Evolutionary conservation across 2,329 filamentous ascomycete genomes (phyloP).

Genomic region (Aspergillus jensenii): DNA sequence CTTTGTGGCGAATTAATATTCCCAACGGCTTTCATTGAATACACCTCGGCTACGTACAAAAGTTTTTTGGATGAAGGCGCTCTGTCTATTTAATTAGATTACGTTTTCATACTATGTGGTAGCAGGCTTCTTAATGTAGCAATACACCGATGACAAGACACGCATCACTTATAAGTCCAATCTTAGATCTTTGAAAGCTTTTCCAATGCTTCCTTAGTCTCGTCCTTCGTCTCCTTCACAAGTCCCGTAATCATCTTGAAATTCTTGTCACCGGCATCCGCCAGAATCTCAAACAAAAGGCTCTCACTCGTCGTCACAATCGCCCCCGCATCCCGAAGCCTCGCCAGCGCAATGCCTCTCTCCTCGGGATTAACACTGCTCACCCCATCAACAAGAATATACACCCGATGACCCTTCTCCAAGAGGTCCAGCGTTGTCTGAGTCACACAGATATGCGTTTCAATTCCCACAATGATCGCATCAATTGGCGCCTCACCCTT

Average conservation of each 20-base stretch:
- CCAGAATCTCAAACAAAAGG: slow-evolving; percentile 84
- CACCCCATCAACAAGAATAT: slow-evolving; percentile 85
- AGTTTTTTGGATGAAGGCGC: slow-evolving; percentile 7
- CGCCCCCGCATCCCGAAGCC: slow-evolving; percentile 74
- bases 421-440: slow-evolving; percentile 87
- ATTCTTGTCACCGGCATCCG: slow-evolving; percentile 68
- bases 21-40: slow-evolving; percentile 4
- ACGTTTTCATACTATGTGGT: slow-evolving; percentile 9
- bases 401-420: slow-evolving; percentile 73
- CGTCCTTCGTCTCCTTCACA: slow-evolving; percentile 73
- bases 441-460: slow-evolving; percentile 90
- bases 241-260: slow-evolving; percentile 73
- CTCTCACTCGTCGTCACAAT: slow-evolving; percentile 85
- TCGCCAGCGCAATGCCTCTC: slow-evolving; percentile 72
- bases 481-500: slow-evolving; percentile 47
- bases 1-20: background rate
- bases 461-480: slow-evolving; percentile 84
- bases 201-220: slow-evolving; percentile 68
- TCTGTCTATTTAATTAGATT: background rate
- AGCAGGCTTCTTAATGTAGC: slow-evolving; percentile 14
- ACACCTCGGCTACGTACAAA: background rate
- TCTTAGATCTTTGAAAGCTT: slow-evolving; percentile 61
- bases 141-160: slow-evolving; percentile 5
- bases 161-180: background rate
- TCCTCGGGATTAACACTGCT: slow-evolving; percentile 84